phyloP scores from a whole-genome alignment of 768 basidiomycete genomes.

The Lactifluus rugatus region DNA sequence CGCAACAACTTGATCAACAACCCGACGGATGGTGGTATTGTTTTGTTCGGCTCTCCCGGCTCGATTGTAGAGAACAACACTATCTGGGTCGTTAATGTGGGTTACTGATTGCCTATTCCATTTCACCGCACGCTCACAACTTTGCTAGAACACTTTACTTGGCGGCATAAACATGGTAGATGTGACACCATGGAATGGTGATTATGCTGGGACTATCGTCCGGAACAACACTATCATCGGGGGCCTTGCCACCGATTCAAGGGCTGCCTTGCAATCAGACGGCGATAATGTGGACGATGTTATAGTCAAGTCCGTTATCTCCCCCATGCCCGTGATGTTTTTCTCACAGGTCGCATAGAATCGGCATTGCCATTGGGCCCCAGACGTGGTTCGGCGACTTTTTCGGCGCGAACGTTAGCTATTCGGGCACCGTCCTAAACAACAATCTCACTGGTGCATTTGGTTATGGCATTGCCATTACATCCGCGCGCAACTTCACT shows the following conservation, averaged over 20 bases:
- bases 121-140: not conserved
- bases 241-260: slow-evolving; percentile 48
- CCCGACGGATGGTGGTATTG: slow-evolving; percentile 74
- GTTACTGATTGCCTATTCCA: slow-evolving; percentile 22
- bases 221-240: slow-evolving; percentile 58
- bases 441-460: slow-evolving; percentile 61
- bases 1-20: slow-evolving; percentile 61
- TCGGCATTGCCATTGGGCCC: slow-evolving; percentile 75
- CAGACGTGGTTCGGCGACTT: slow-evolving; percentile 61
- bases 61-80: slow-evolving; percentile 68
- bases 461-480: slow-evolving; percentile 61
- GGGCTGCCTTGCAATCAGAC: slow-evolving; percentile 32
- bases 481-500: slow-evolving; percentile 56
- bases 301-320: slow-evolving; percentile 54
- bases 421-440: slow-evolving; percentile 42
- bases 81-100: slow-evolving; percentile 57
- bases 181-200: slow-evolving; percentile 53
- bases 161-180: slow-evolving; percentile 79
- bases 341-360: slow-evolving; percentile 31
- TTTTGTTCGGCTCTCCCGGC: slow-evolving; percentile 68
- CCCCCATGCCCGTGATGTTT: not conserved
- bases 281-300: slow-evolving; percentile 51
- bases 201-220: slow-evolving; percentile 57
- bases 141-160: slow-evolving; percentile 48
- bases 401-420: slow-evolving; percentile 46